These are phyloP conservation scores for Candida rishiriensis DNA, from an alignment of 805 yeast genomes.

Conservation along the genomic window DNA sequence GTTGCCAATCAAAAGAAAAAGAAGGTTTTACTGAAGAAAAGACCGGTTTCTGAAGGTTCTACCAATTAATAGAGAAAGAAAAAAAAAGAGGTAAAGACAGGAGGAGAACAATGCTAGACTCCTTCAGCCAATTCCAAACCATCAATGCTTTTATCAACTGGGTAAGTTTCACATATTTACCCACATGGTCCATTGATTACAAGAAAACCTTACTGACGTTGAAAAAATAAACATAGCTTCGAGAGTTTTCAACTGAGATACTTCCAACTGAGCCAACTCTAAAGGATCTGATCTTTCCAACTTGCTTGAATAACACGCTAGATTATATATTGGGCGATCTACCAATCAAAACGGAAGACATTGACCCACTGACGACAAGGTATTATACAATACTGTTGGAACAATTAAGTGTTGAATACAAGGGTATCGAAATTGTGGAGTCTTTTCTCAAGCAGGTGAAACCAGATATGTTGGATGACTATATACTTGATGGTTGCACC, in stretches of 20 bases:
- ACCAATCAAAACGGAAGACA: conserved; percentile 6
- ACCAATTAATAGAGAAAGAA: too few relatives aligned
- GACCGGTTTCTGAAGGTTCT: background rate
- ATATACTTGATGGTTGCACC: background rate
- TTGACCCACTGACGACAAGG: background rate
- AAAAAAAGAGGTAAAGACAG: too few relatives aligned
- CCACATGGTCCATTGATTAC: too few relatives aligned
- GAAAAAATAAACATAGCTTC: conserved; percentile 8
- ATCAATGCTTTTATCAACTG: conserved; percentile 21
- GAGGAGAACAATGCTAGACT: background rate
- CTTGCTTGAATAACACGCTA: conserved; percentile 14
- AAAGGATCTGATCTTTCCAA: conserved; percentile 11
- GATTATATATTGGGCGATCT: conserved; percentile 17
- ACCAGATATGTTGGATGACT: conserved; percentile 7
- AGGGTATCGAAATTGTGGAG: conserved; percentile 15
- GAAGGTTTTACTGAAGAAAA: background rate
- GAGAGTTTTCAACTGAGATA: conserved; percentile 17
- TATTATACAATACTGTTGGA: background rate
- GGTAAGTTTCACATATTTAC: conserved; percentile 12
- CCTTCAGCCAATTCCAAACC: conserved; percentile 8
- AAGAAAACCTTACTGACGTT: too few relatives aligned
- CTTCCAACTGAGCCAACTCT: conserved; percentile 9
- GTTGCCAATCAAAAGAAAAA: background rate
- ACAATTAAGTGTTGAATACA: conserved; percentile 6
- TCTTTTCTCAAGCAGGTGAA: conserved; percentile 9